phyloP scores from a whole-genome alignment of 2,329 filamentous ascomycete genomes.

The Cercospora zeae-maydis region DNA sequence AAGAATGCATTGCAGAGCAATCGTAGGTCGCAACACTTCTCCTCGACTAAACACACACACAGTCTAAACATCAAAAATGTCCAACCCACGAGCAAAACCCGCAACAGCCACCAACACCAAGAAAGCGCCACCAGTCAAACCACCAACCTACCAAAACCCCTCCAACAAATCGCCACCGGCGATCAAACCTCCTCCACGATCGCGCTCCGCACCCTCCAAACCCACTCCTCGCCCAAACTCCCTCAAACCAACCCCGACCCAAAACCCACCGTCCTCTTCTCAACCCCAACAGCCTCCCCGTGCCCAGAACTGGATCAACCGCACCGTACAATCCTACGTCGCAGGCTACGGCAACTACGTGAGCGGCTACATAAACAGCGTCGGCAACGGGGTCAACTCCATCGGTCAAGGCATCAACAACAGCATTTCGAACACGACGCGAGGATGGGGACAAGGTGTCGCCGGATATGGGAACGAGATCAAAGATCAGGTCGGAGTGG shows the following conservation, averaged over 20 bases:
- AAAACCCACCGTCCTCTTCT: conserved; percentile 16
- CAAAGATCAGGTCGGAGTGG: conserved; percentile 47
- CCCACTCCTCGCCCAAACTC: conserved; percentile 2
- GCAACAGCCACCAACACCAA: conserved; percentile 8
- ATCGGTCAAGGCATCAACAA: conserved; percentile 45
- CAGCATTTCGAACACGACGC: conserved; percentile 43
- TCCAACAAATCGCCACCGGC: conserved; percentile 11
- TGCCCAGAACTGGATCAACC: conserved; percentile 46
- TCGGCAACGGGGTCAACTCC: conserved; percentile 47
- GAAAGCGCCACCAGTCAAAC: conserved; percentile 13
- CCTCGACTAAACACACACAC: background rate
- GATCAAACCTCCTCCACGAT: conserved; percentile 6
- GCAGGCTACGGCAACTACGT: conserved; percentile 45
- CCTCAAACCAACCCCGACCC: conserved; percentile 15
- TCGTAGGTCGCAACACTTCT: background rate
- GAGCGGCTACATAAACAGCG: conserved; percentile 42
- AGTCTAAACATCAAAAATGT: conserved; percentile 7
- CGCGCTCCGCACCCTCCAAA: conserved; percentile 12
- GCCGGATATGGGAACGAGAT: conserved; percentile 50
- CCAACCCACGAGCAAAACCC: conserved; percentile 17
- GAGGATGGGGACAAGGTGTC: conserved; percentile 48
- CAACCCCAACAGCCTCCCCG: conserved; percentile 10
- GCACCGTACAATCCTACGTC: conserved; percentile 43
- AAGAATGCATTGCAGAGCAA: conserved; percentile 7
- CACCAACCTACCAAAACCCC: conserved; percentile 18